Evolutionary conservation across 2,329 filamentous ascomycete species (phyloP).

Genomic region (Metarhizium album): DNA sequence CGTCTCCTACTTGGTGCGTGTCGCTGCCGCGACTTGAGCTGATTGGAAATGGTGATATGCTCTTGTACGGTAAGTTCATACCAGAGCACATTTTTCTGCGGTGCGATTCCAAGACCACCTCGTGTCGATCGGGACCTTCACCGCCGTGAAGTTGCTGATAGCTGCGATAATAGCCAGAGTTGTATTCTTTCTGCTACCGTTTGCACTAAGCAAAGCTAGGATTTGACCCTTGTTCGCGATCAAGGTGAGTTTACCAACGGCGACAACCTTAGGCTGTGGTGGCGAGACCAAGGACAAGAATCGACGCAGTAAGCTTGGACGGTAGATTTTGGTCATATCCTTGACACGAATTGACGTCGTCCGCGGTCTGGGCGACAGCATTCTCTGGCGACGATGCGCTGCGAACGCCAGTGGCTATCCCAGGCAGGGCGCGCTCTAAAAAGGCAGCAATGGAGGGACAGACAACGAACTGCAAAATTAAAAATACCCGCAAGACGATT

Average conservation of each 20-base stretch:
- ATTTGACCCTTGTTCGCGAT: constrained; percentile 72
- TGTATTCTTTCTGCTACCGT: constrained; percentile 84
- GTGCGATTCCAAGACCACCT: constrained; percentile 76
- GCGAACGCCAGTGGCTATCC: constrained; percentile 38
- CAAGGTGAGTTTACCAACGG: constrained; percentile 64
- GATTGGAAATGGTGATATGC: constrained; percentile 75
- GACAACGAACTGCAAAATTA: constrained; percentile 55
- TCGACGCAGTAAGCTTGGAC: constrained; percentile 49
- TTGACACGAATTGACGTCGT: background rate
- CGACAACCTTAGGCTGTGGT: constrained; percentile 45
- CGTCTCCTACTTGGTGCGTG: constrained; percentile 45
- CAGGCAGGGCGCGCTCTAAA: constrained; percentile 47
- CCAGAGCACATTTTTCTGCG: constrained; percentile 93
- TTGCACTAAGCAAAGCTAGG: constrained; percentile 75
- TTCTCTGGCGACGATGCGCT: constrained; percentile 18
- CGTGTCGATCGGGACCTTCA: constrained; percentile 66
- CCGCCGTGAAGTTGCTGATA: constrained; percentile 64
- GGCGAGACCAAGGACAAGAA: constrained; percentile 25
- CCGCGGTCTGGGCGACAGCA: constrained; percentile 59
- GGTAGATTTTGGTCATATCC: constrained; percentile 69
- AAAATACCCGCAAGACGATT: constrained; percentile 63
- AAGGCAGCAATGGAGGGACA: constrained; percentile 63
- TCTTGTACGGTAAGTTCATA: constrained; percentile 78
- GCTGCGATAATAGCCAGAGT: constrained; percentile 83
- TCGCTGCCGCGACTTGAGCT: constrained; percentile 56